Percentiles rank a stretch among this genome's conserved stretches.
Conservation (phyloP, 1,284 basidiomycete genomes). For the Boletellus deceptivus region DNA sequence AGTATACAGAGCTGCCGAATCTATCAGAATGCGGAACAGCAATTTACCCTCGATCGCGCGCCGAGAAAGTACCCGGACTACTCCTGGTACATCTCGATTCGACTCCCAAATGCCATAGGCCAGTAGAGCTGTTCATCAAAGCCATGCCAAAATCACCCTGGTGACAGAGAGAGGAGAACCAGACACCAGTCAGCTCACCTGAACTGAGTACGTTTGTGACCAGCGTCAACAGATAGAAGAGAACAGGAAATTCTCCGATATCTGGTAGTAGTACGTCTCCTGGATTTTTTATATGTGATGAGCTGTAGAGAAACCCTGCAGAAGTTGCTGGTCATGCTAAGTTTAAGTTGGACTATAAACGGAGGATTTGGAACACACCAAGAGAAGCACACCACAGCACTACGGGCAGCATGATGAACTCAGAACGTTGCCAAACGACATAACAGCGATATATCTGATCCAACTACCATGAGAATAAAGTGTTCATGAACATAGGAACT, state of each 20-base stretch:
- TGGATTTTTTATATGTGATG: neutral
- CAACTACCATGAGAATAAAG: neutral
- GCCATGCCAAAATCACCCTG: neutral
- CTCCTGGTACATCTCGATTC: slow-evolving; percentile 3
- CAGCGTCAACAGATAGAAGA: slow-evolving; percentile 21
- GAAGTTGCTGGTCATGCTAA: slow-evolving; percentile 11
- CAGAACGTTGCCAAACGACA: slow-evolving; percentile 17
- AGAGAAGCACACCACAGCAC: slow-evolving; percentile 19
- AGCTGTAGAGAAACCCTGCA: slow-evolving; percentile 9
- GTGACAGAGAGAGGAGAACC: neutral
- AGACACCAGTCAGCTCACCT: slow-evolving; percentile 2
- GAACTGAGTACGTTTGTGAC: slow-evolving; percentile 22
- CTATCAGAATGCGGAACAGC: slow-evolving; percentile 22
- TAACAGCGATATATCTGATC: slow-evolving; percentile 27
- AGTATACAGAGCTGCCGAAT: slow-evolving; percentile 19
- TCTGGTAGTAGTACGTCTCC: slow-evolving; percentile 22
- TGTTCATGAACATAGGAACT: neutral
- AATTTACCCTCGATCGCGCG: slow-evolving; percentile 7
- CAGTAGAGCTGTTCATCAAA: slow-evolving; percentile 13
- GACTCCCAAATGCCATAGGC: slow-evolving; percentile 24
- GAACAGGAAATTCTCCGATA: slow-evolving; percentile 25
- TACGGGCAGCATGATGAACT: slow-evolving; percentile 12
- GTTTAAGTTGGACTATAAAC: neutral
- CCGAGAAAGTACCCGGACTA: slow-evolving; percentile 10
- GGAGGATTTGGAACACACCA: slow-evolving; percentile 8